Evolutionary conservation across 768 basidiomycete genomes (phyloP).

Genomic region (Mrakia blollopis): DNA sequence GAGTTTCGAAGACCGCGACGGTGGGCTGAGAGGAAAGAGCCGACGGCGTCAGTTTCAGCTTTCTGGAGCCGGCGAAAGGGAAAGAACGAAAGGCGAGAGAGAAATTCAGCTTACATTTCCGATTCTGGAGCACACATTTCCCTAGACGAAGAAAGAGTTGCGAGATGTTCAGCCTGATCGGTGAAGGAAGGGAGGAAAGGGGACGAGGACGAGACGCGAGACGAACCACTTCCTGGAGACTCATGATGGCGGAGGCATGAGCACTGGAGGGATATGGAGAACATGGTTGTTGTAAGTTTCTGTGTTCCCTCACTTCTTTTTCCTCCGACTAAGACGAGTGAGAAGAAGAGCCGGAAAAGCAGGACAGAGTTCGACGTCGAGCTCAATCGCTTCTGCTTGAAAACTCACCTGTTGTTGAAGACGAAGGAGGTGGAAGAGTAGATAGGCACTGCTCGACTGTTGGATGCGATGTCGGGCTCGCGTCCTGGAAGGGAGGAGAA

Average conservation of each 20-base stretch:
- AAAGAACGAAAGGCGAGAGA: neutral
- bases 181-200: no score
- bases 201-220: neutral
- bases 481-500: neutral
- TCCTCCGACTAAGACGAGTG: neutral
- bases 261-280: neutral
- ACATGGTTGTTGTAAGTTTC: neutral
- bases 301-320: no score
- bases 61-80: neutral
- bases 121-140: neutral
- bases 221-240: neutral
- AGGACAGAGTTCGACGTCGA: neutral
- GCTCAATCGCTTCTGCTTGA: no score
- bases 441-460: neutral
- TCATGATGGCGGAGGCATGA: neutral
- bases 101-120: neutral
- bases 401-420: neutral
- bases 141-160: neutral
- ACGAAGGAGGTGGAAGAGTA: neutral
- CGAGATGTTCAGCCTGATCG: no score
- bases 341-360: neutral
- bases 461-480: neutral
- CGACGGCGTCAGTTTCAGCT: neutral
- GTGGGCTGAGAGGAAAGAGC: neutral
- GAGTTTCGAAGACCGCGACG: neutral